Evolutionary conservation across 2,329 filamentous ascomycete genomes (phyloP), one percentile per base, ranked within the genome.

Genomic region (Mycosphaerella sp.): DNA sequence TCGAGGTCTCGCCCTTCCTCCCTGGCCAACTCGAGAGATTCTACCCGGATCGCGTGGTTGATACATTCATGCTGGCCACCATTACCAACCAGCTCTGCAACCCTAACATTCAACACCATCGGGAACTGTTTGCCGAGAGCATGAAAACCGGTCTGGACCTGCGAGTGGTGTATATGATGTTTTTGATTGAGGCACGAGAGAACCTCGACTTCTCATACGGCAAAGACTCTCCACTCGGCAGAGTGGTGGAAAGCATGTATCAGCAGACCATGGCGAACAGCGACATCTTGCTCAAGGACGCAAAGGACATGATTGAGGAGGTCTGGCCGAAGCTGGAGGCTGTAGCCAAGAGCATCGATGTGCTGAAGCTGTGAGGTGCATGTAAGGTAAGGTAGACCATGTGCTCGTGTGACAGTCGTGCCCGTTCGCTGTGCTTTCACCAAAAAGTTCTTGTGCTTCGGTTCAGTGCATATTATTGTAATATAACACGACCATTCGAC

Each of bases 31-130:
- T 44, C n/a, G 48, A 44, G 35, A 58, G 65, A 0, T 68, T 68
- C 46, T 79, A 84, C 61, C 79, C 80, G 0, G 68, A 81, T 6
- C 73, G 79, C 0, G 72, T 80, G 2, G 67, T 80, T 4, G 78
- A 75, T 51, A 69, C 64, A 6, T 75, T 58, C 54, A 41, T 56
- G 35, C 55, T 64, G 53, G 53, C 57, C 16, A 62, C 56, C 9
- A 41, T 59, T 2, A 60, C 59, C 1, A 61, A 62, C 28, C 46
- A 51, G 17, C 52, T 62, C 7, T 56, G 55, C 37, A 60, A 58
- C 18, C 58, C 58, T 1, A 54, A 49, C 14, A 60, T 49, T 8
- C 53, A 54, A 5, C 40, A 44, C n/a, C 41, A 54, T 17, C 36
- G 48, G 10, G 59, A 61, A 36, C 54, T 62, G 14, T 62, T 60